phyloP scores from a whole-genome alignment of 305 asterid genomes.

The Salvia sclarea region DNA sequence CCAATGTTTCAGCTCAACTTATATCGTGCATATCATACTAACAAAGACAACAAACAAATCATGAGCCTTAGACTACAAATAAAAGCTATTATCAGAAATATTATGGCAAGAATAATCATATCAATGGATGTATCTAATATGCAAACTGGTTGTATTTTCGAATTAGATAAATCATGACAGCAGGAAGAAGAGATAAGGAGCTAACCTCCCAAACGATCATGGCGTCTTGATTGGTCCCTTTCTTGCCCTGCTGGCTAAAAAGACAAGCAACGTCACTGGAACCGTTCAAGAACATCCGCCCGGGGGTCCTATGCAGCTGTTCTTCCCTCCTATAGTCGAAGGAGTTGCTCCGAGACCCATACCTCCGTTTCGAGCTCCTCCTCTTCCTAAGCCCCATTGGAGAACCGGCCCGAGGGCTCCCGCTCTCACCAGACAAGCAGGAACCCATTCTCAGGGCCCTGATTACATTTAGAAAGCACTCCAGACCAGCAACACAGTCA shows the following conservation, averaged over 20 bases:
- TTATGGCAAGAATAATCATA: conserved; percentile 4
- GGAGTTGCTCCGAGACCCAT: conserved; percentile 63
- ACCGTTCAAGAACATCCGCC: conserved; percentile 82
- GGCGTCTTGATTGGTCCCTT: conserved; percentile 97
- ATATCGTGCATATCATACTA: conserved; percentile 12
- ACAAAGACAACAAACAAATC: neutral
- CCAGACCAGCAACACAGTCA: conserved; percentile 65
- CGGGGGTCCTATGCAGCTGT: conserved; percentile 67
- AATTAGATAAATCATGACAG: conserved; percentile 1
- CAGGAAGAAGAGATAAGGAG: conserved; percentile 16
- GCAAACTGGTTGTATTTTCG: neutral
- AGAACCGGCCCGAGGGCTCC: conserved; percentile 65
- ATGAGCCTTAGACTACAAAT: neutral
- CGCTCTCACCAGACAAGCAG: conserved; percentile 77
- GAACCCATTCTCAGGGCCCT: conserved; percentile 89
- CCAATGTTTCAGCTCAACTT: neutral
- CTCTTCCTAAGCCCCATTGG: conserved; percentile 51
- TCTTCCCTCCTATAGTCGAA: conserved; percentile 66
- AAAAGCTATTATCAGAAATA: neutral
- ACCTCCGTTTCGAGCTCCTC: conserved; percentile 50
- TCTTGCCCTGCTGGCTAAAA: conserved; percentile 85
- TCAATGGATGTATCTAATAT: conserved; percentile 6
- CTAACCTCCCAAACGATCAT: conserved; percentile 98
- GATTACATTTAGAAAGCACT: conserved; percentile 66
- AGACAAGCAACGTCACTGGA: conserved; percentile 76